Conservation (phyloP, 2,329 filamentous ascomycete genomes). For the Calycina marina region DNA sequence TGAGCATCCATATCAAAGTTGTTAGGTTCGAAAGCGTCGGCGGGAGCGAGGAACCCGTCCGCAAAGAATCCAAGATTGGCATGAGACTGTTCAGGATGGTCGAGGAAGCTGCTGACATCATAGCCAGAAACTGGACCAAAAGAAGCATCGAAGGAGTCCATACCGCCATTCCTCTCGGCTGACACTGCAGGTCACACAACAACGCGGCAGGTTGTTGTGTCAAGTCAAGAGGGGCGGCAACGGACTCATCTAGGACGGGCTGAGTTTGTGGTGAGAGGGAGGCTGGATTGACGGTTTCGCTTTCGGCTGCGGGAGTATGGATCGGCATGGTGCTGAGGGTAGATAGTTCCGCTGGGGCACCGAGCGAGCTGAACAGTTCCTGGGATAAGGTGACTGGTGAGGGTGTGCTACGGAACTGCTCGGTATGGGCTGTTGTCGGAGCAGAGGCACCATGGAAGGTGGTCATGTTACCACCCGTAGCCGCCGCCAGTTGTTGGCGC, state of each 20-base stretch:
- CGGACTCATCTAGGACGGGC: constrained; percentile 32
- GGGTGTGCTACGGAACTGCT: constrained; percentile 22
- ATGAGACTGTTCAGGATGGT: constrained; percentile 52
- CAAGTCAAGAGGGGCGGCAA: constrained; percentile 50
- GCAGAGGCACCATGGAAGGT: constrained; percentile 29
- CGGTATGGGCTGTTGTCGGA: constrained; percentile 28
- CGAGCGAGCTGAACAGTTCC: constrained; percentile 38
- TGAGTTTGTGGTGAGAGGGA: constrained; percentile 43
- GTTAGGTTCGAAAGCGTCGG: constrained; percentile 51
- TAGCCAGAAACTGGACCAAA: constrained; percentile 32
- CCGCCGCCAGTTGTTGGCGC: constrained; percentile 14
- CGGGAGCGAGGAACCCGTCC: constrained; percentile 60
- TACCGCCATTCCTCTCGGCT: constrained; percentile 45
- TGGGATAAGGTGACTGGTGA: constrained; percentile 40
- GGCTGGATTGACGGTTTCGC: constrained; percentile 43
- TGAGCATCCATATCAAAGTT: constrained; percentile 53
- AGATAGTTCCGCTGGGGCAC: constrained; percentile 7
- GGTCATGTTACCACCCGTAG: constrained; percentile 15
- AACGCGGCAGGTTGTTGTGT: constrained; percentile 99
- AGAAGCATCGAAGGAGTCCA: constrained; percentile 18
- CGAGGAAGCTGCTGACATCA: constrained; percentile 51
- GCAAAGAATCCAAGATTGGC: constrained; percentile 65
- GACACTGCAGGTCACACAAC: constrained; percentile 99
- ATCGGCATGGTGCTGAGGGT: constrained; percentile 14
- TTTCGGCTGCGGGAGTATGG: constrained; percentile 21